Percentiles rank a stretch among this genome's conserved stretches.
phyloP scores from a whole-genome alignment of 768 basidiomycete genomes.

The Dioszegia crocea region DNA sequence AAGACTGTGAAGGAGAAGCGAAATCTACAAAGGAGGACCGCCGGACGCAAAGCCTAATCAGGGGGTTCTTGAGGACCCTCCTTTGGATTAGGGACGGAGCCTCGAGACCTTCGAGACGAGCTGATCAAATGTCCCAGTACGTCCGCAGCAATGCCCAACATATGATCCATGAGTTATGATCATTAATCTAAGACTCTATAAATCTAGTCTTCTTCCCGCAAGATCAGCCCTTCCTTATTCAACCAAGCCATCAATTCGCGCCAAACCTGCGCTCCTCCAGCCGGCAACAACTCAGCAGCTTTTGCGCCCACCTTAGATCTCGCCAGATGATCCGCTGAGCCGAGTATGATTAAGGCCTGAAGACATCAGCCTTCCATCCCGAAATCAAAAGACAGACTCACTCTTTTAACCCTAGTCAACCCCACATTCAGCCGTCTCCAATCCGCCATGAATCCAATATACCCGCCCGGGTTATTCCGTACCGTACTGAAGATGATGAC shows the following conservation, averaged over 20 bases:
- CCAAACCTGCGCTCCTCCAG: slow-evolving; percentile 27
- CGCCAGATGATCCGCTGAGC: slow-evolving; percentile 29
- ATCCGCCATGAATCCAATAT: slow-evolving; percentile 86
- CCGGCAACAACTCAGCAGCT: slow-evolving; percentile 9
- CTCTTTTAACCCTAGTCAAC: slow-evolving; percentile 75
- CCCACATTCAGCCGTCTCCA: slow-evolving; percentile 82
- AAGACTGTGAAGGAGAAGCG: too few relatives aligned
- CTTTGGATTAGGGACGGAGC: too few relatives aligned
- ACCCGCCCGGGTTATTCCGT: slow-evolving; percentile 68
- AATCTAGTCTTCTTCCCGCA: slow-evolving; percentile 7
- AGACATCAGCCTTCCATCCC: background rate
- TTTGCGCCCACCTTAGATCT: slow-evolving; percentile 9
- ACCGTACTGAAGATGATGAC: slow-evolving; percentile 89
- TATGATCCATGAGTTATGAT: too few relatives aligned
- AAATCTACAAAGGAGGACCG: too few relatives aligned
- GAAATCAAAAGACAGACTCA: slow-evolving; percentile 17
- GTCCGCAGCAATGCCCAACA: too few relatives aligned
- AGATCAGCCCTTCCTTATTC: slow-evolving; percentile 13
- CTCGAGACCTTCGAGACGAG: too few relatives aligned
- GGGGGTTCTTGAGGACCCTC: too few relatives aligned
- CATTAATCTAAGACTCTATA: background rate
- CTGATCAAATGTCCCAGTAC: too few relatives aligned
- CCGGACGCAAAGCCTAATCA: too few relatives aligned
- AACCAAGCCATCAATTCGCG: slow-evolving; percentile 24
- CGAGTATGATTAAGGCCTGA: slow-evolving; percentile 40